Percentiles rank a stretch among this genome's conserved stretches.
These are phyloP conservation scores for Lecanicillium sp. DNA, from an alignment of 2,329 filamentous ascomycete species.

Conservation along the genomic window DNA sequence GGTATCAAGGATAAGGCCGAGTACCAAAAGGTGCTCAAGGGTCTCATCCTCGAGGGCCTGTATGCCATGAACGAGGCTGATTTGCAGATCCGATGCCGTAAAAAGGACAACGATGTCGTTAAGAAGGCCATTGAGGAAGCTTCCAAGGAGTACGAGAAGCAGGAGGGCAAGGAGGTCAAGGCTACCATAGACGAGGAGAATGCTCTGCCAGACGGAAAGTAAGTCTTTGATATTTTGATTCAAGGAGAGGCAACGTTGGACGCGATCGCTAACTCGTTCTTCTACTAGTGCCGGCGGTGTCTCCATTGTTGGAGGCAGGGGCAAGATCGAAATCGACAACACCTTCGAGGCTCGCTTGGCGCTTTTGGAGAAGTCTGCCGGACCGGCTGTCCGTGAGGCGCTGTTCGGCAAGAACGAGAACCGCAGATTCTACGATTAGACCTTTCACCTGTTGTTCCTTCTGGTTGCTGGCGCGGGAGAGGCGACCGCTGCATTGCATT, in stretches of 20 bases:
- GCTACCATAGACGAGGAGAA: slow-evolving; percentile 72
- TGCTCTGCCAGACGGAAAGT: slow-evolving; percentile 75
- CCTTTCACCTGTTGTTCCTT: neutral
- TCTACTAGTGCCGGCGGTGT: slow-evolving; percentile 70
- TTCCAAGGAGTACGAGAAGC: slow-evolving; percentile 75
- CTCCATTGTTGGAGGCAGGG: slow-evolving; percentile 68
- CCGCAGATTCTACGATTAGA: slow-evolving; percentile 88
- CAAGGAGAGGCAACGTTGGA: neutral
- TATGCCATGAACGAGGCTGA: slow-evolving; percentile 81
- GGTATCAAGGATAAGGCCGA: slow-evolving; percentile 61
- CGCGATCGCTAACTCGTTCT: too few species aligned
- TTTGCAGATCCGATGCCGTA: slow-evolving; percentile 65
- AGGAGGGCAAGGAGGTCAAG: slow-evolving; percentile 59
- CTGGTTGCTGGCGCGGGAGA: neutral
- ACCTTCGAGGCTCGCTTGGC: slow-evolving; percentile 88
- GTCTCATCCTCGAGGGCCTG: slow-evolving; percentile 79
- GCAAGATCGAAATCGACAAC: slow-evolving; percentile 98
- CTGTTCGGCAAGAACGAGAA: slow-evolving; percentile 94
- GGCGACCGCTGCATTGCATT: neutral
- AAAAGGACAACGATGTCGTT: slow-evolving; percentile 68
- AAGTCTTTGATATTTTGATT: slow-evolving; percentile 32
- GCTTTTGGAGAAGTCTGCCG: slow-evolving; percentile 74
- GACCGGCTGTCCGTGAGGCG: slow-evolving; percentile 76
- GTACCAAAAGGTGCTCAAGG: slow-evolving; percentile 71
- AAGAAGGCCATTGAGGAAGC: slow-evolving; percentile 75